Base-by-base conservation (phyloP, 331 rosid genomes). In the Ulmus americana region DNA sequence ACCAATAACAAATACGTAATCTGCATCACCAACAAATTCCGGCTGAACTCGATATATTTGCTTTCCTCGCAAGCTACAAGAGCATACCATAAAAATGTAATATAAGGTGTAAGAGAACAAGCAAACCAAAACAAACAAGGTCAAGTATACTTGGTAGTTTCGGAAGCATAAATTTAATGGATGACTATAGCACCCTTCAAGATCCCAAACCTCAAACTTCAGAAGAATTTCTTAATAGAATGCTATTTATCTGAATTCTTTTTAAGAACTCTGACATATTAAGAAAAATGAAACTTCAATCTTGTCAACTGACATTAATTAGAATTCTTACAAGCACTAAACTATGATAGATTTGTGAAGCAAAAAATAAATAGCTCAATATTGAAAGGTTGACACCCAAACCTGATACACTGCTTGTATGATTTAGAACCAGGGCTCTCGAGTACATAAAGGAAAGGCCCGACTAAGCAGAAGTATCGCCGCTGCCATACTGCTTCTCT, bases 401-500 rank as follows among this genome's bases (percentile, higher is more conserved):
- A 92, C 98, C 98, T 89, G 86, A 74, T 78, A 82, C 48, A 87
- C 69, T 73, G 95, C 76, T 87, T 87, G 86, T 89, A 92, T 46
- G 98, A 79, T 69, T 84, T 89, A 1, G 97, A 87, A 74, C 69
- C 76, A 67, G 98, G 97, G 74, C 83, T 68, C 70, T 92, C 98
- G 44, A 92, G 95, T 55, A 85, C 84, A 77, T 92, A 92, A 63
- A 92, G 86, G 58, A 82, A 92, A 59, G 90, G 95, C 79, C 98
- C 98, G 63, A 85, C 91, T 59, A 92, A 78, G 83, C 91, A 89
- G 64, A 84, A 39, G 74, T 92, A 92, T 61, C 95, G 87, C 39
- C 84, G 80, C 78, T 85, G 91, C 98, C 98, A 92, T 39, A 83
- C 85, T 54, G 98, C 98, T 76, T 89, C 98, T 75, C 98, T 85